These are phyloP conservation scores for Coffea humblotiana DNA, from an alignment of 305 asterid genomes.

Conservation along the genomic window DNA sequence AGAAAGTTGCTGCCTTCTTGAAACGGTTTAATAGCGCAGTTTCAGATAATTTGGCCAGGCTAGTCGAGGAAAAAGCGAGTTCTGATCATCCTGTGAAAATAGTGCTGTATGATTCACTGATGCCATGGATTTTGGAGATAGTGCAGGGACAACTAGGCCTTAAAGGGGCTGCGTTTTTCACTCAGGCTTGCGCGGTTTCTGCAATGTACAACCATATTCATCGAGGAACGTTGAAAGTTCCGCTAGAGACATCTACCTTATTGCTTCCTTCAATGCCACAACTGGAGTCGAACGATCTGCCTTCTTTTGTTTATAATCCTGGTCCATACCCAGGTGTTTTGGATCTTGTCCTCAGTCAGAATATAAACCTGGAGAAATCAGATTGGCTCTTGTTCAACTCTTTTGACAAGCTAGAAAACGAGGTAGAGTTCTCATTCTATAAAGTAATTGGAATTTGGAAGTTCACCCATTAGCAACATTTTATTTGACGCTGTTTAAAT, in stretches of 20 bases:
- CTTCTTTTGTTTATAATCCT: slow-evolving; percentile 25
- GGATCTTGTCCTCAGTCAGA: slow-evolving; percentile 22
- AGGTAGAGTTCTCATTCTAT: no score
- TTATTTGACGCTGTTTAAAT: no score
- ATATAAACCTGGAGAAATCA: slow-evolving; percentile 33
- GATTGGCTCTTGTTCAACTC: slow-evolving; percentile 44
- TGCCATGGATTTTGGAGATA: slow-evolving; percentile 34
- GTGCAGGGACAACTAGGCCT: slow-evolving; percentile 24
- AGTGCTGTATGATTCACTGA: slow-evolving; percentile 30
- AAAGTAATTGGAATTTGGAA: no score
- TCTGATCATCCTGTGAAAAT: slow-evolving; percentile 13
- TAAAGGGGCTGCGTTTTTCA: slow-evolving; percentile 37
- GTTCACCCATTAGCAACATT: no score
- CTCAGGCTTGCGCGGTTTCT: slow-evolving; percentile 24
- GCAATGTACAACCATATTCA: slow-evolving; percentile 29
- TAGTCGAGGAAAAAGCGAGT: slow-evolving; percentile 17
- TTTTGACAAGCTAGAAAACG: slow-evolving; percentile 21
- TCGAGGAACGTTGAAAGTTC: slow-evolving; percentile 28
- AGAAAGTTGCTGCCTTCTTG: not conserved
- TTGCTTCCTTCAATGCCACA: slow-evolving; percentile 25
- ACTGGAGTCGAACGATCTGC: slow-evolving; percentile 33
- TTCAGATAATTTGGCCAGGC: slow-evolving; percentile 10
- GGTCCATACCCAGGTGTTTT: slow-evolving; percentile 23
- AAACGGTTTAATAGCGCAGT: slow-evolving; percentile 6
- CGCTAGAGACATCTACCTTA: slow-evolving; percentile 8